Conservation (phyloP, 495 filamentous ascomycete species). For the Daldinia vernicosa region DNA sequence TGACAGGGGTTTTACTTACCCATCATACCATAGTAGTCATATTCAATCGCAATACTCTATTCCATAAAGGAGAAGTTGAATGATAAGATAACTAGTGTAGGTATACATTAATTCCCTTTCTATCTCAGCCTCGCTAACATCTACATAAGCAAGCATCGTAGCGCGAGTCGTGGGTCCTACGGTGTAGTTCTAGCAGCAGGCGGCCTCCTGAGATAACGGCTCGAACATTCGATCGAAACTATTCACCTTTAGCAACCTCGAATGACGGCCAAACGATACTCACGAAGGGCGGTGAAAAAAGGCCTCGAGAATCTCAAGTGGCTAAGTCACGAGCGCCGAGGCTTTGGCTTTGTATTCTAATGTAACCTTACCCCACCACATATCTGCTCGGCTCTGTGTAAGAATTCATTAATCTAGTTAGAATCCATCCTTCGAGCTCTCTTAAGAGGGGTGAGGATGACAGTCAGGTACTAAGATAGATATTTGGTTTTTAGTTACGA, state of each 20-base stretch:
- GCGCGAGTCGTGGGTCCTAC: not conserved
- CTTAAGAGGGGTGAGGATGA: not conserved
- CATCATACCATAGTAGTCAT: too few species aligned
- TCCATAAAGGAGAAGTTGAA: not conserved
- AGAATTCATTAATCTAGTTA: too few species aligned
- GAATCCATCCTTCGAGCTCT: too few species aligned
- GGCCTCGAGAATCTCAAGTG: not conserved
- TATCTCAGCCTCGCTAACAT: not conserved
- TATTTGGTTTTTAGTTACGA: not conserved
- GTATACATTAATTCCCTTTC: too few species aligned
- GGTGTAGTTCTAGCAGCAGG: not conserved
- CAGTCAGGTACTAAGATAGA: not conserved
- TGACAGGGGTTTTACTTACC: too few species aligned
- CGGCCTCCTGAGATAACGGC: not conserved
- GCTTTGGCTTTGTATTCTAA: constrained; percentile 2
- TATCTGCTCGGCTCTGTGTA: constrained; percentile 7
- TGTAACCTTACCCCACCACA: constrained; percentile 18
- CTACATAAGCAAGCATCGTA: not conserved
- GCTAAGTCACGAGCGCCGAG: constrained; percentile 19
- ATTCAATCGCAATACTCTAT: not conserved
- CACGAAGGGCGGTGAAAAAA: not conserved
- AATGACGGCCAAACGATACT: not conserved
- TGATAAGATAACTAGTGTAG: not conserved
- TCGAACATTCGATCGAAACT: not conserved
- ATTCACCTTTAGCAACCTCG: not conserved